Base-by-base conservation (phyloP, 371 early-diverging fungal genomes). In the Syncephalastrum contaminatum region DNA sequence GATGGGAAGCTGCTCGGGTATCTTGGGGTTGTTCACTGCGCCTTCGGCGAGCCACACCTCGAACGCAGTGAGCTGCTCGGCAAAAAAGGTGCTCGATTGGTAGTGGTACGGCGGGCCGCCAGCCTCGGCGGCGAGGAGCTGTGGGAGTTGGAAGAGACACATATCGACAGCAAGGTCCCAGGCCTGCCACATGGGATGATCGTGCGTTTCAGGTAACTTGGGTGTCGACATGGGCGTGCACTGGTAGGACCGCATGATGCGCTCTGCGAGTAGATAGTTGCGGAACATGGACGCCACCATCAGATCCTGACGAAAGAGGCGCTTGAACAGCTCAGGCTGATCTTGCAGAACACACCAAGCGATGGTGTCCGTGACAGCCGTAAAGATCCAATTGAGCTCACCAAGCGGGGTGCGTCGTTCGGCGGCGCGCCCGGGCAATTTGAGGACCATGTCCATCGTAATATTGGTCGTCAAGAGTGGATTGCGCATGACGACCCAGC, bases 311-410 rank as follows among this genome's bases (percentile, higher is more conserved):
- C 99, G 72, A 68, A 97, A 98, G 36, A 97, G 79, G 39, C 85
- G 82, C 66, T 93, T 90, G 73, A 98, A 98, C 25, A 92, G 60
- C 51, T 92, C 95, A 12, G 88, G 88, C 15, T 94, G 90, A 49
- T 71, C 72, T 48, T 78, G 79, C 25, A 98, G 69, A 14, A 92
- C 90, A 60, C 86, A 92, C 99, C 99, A 98, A n/a, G 99, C 99
- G 51, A 98, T 98, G 5, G 98, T 97, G 72, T 98, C 99, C 0
- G 96, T 97, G 25, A 98, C 93, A 25, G 99, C 92, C 0, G 97
- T 97, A 63, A 98, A 96, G 14, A 98, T 95, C 98, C 98, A 98
- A 66, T 95, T 96, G 49, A 98, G 82, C 66, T 98, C 97, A 53
- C 98, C 98, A 8, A 96, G 71, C 0, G 97, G 96, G 1, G 97